Conservation (phyloP, 371 early-diverging fungal genomes). For the Dichotomocladium elegans region DNA sequence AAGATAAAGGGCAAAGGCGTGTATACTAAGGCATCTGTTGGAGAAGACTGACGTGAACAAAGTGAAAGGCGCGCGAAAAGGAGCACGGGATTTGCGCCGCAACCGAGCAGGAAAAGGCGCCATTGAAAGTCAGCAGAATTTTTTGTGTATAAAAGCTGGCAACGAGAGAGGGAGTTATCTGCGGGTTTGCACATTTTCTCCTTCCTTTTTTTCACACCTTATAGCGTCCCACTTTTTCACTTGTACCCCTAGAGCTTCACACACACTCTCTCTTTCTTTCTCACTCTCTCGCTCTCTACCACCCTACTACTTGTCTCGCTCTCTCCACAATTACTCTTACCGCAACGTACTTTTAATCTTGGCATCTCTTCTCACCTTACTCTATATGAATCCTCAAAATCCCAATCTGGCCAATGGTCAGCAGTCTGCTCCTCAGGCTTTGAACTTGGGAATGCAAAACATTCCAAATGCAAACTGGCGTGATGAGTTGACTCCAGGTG, state of each 20-base stretch:
- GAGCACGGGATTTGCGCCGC: too few species aligned
- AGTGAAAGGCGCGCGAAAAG: too few species aligned
- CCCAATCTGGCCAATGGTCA: conserved; percentile 13
- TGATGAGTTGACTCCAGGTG: conserved; percentile 31
- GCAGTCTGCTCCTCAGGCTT: conserved; percentile 6
- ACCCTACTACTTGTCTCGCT: not conserved
- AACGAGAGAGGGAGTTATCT: too few species aligned
- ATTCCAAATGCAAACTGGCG: conserved; percentile 35
- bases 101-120: too few species aligned
- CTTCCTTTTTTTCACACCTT: not conserved
- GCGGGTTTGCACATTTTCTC: too few species aligned
- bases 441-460: conserved; percentile 11
- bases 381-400: conserved; percentile 12
- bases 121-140: too few species aligned
- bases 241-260: not conserved
- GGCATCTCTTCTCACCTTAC: not conserved
- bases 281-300: not conserved
- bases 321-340: too few species aligned
- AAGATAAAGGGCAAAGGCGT: too few species aligned
- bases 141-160: too few species aligned
- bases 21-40: too few species aligned
- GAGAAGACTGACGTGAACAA: too few species aligned
- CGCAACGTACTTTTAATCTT: too few species aligned
- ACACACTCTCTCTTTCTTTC: not conserved
- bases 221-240: not conserved